Base-by-base conservation (phyloP, 148 eudicot genomes). In the Bassia scoparia region DNA sequence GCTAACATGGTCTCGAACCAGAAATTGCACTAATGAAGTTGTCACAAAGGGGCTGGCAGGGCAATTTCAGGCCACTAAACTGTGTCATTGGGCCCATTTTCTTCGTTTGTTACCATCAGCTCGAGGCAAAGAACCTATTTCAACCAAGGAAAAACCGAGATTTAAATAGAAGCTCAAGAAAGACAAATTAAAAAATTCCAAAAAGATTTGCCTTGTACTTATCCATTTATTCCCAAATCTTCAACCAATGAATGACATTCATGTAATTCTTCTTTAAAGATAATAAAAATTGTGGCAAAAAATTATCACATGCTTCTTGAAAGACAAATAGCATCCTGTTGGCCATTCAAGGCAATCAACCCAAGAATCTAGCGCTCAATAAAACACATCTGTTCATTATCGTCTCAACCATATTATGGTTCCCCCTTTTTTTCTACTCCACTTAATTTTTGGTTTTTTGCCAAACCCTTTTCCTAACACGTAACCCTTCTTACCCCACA, bases 41-140 rank as follows among this genome's bases (percentile, higher is more conserved):
- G 85, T 94, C 98, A n/a, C n/a, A 33, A 91, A 94, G 30, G 98
- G 98, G 81, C 97, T 94, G 24, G 98, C 97, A 21, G 98, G 98
- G 98, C 53, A 94, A 76, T 87, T 85, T 88, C 60, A 91, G 79
- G 48, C 89, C 81, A 71, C 78, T 72, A 80, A 81, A 83, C 49
- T 84, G 80, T n/a, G 70, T 87, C 91, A 53, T 48, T 69, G 24
- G 76, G 37, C 30, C 73, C 68, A 29, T 46, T 58, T 24, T 72
- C 80, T 29, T 73, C 87, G 30, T 38, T 68, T 58, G 63, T n/a
- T 37, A 50, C 79, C 69, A 61, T 76, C 77, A 65, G 60, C 78
- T 62, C 72, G 84, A 69, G 66, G 74, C n/a, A 74, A 24, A 52
- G 76, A 52, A 79, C 77, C 97, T 89, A 68, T 67, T 62, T 23